Base-by-base conservation (phyloP, 345 rosid genomes). In the Hirschfeldia incana region DNA sequence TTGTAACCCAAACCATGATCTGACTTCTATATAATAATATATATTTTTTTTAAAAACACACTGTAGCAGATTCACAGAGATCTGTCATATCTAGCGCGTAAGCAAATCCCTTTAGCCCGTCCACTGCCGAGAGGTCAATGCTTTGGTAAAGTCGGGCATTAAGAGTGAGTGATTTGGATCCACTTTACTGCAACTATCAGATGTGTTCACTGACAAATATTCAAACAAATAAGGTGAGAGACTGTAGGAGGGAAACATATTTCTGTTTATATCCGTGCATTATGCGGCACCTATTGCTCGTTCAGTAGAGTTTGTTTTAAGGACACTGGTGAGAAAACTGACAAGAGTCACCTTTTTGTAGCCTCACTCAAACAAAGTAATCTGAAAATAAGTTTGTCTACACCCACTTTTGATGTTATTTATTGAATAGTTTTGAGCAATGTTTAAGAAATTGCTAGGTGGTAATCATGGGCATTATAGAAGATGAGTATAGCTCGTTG, bases 41-140 rank as follows among this genome's bases (percentile, higher is more conserved):
- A n/a, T n/a, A n/a, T n/a, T n/a, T n/a, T n/a, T n/a, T n/a, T n/a
- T n/a, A 34, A 36, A 32, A 62, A 58, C 86, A 91, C 97, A 85
- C 63, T 2, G 61, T 88, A 70, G 91, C 87, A 59, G 85, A 77
- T 69, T 81, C 90, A 16, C 74, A 90, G 60, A 89, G 80, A 76
- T 81, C 90, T 7, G 81, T 77, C 80, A 85, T 91, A 44, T 80
- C 21, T 21, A 21, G 21, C 21, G 21, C 21, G 21, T 21, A 21
- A 21, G 21, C 21, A 21, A 21, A 21, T 21, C 21, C 21, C 21
- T 21, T 21, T 21, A 21, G 21, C 21, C 21, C 21, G 21, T 21
- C 21, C 21, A 21, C 21, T 21, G 21, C 21, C 21, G 21, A 21
- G 21, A 21, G 21, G 21, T 21, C 21, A 21, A 21, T 21, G 21